A percentile compares a stretch with the other conserved stretches of the same genome.
phyloP scores from a whole-genome alignment of 805 yeast genomes.

The Teunomyces aglyptinius region DNA sequence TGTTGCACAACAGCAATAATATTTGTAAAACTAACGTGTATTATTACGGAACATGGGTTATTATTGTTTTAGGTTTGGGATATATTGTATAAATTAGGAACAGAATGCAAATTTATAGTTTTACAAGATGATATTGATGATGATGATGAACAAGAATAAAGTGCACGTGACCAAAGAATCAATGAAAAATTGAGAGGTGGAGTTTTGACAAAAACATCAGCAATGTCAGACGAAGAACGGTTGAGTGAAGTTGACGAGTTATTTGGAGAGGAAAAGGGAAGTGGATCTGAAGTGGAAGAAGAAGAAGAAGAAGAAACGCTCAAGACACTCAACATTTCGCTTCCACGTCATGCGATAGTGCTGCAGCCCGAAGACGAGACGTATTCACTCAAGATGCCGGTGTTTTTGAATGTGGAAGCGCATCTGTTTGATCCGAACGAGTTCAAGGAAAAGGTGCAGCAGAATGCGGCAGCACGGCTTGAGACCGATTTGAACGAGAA shows the following conservation, averaged over 20 bases:
- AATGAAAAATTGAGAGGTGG: too few species aligned
- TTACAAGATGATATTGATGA: too few species aligned
- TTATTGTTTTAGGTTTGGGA: background rate
- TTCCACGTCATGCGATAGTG: constrained; percentile 51
- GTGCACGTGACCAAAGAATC: too few species aligned
- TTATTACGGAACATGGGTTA: constrained; percentile 1
- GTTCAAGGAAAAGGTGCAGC: constrained; percentile 52
- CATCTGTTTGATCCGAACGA: constrained; percentile 77
- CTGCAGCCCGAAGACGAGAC: constrained; percentile 34
- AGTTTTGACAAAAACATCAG: too few species aligned
- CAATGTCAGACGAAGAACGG: constrained; percentile 13
- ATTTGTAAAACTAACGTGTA: background rate
- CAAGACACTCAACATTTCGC: constrained; percentile 36
- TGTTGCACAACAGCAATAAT: constrained; percentile 3
- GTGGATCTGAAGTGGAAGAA: constrained; percentile 33
- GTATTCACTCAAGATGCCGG: constrained; percentile 68
- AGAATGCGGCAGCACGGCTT: constrained; percentile 31
- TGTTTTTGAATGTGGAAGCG: constrained; percentile 78
- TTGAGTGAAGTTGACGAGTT: constrained; percentile 32
- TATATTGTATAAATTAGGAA: background rate
- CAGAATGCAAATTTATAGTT: background rate
- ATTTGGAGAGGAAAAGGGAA: constrained; percentile 34
- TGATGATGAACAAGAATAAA: too few species aligned
- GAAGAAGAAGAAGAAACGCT: constrained; percentile 32
- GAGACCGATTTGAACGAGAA: constrained; percentile 34